Conservation (phyloP, 495 filamentous ascomycete genomes). For the Entonaema liquescens region DNA sequence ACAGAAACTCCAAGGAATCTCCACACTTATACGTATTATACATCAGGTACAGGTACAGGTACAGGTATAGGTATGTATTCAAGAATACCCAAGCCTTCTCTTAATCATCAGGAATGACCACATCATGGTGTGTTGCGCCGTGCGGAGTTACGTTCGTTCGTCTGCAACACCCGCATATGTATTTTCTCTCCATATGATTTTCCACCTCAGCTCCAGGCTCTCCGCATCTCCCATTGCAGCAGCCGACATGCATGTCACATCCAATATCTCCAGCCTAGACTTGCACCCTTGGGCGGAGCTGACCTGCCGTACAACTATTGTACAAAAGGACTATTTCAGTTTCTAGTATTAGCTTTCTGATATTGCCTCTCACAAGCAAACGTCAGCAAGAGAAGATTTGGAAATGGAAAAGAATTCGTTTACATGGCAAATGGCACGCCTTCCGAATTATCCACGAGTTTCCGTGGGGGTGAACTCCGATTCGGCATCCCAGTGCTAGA, state of each 20-base stretch:
- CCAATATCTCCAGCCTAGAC: slow-evolving; percentile 23
- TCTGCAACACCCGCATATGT: slow-evolving; percentile 15
- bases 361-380: slow-evolving; percentile 9
- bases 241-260: slow-evolving; percentile 21
- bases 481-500: slow-evolving; percentile 26
- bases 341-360: slow-evolving; percentile 24
- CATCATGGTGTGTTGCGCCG: slow-evolving; percentile 23
- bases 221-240: slow-evolving; percentile 23
- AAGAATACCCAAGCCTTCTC: slow-evolving; percentile 7
- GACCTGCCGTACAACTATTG: slow-evolving; percentile 20
- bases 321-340: background rate
- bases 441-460: slow-evolving; percentile 38
- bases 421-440: background rate
- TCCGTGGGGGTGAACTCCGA: slow-evolving; percentile 28
- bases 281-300: slow-evolving; percentile 25
- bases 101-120: slow-evolving; percentile 30
- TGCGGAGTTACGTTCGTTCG: slow-evolving; percentile 27
- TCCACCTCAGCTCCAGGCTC: slow-evolving; percentile 29
- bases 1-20: background rate
- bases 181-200: background rate
- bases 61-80: no score
- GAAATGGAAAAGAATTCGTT: slow-evolving; percentile 19
- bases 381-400: slow-evolving; percentile 4
- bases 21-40: slow-evolving; percentile 5
- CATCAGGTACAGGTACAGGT: no score